Evolutionary conservation across 345 rosid genomes (phyloP).

Genomic region (Microthlaspi erraticum): DNA sequence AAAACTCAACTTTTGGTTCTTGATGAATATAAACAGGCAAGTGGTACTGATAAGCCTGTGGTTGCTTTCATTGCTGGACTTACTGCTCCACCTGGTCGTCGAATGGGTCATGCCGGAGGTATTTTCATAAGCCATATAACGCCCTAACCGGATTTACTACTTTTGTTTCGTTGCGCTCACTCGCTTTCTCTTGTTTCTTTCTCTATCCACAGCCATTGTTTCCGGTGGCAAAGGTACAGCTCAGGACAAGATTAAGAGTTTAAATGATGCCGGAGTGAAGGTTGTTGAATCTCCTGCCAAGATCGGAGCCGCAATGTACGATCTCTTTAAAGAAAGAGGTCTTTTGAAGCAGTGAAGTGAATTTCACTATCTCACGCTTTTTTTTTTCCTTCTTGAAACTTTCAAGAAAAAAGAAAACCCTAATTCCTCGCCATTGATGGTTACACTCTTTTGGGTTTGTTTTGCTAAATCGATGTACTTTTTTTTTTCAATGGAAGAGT

Average conservation of each 20-base stretch:
- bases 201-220: conserved; percentile 72
- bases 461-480: conserved; percentile 9
- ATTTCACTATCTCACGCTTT: conserved; percentile 33
- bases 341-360: conserved; percentile 54
- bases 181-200: conserved; percentile 14
- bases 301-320: conserved; percentile 82
- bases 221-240: conserved; percentile 99
- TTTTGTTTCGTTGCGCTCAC: conserved; percentile 7
- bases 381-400: conserved; percentile 13
- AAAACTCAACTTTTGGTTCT: conserved; percentile 2
- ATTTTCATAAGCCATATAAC: conserved; percentile 12
- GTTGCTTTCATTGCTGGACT: conserved; percentile 99
- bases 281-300: conserved; percentile 98
- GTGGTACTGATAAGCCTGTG: conserved; percentile 93
- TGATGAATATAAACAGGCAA: conserved; percentile 65
- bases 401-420: conserved; percentile 20
- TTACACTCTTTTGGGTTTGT: conserved; percentile 35
- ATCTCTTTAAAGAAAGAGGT: conserved; percentile 83
- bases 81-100: conserved; percentile 99
- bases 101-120: conserved; percentile 99
- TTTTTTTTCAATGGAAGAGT: conserved; percentile 33
- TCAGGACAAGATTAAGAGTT: conserved; percentile 86
- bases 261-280: conserved; percentile 88
- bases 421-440: conserved; percentile 36
- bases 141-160: background rate